Percentiles rank a stretch among this genome's conserved stretches.
Conservation (phyloP, 1,139 yeast species). For the Neolecta irregularis region DNA sequence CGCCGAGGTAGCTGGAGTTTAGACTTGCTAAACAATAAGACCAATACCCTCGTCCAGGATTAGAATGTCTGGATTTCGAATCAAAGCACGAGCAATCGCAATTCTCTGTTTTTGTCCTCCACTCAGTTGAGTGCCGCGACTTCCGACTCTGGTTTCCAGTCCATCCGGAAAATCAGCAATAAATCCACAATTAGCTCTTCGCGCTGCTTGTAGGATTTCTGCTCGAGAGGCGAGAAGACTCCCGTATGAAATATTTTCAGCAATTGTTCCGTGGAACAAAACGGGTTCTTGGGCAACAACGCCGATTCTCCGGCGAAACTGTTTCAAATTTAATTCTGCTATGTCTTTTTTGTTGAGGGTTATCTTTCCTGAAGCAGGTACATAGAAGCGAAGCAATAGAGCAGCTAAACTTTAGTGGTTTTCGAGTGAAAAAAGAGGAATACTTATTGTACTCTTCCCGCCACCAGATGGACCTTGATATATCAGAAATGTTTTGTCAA, state of each 20-base stretch:
- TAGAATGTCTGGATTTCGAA: slow-evolving; percentile 54
- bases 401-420: slow-evolving; percentile 32
- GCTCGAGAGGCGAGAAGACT: slow-evolving; percentile 40
- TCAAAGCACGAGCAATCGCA: slow-evolving; percentile 68
- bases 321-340: slow-evolving; percentile 51
- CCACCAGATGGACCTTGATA: not conserved
- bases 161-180: slow-evolving; percentile 48
- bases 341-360: slow-evolving; percentile 57
- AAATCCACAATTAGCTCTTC: slow-evolving; percentile 67
- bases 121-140: slow-evolving; percentile 66
- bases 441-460: slow-evolving; percentile 3
- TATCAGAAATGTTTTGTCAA: slow-evolving; percentile 79
- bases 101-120: slow-evolving; percentile 81
- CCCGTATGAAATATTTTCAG: slow-evolving; percentile 76
- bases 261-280: slow-evolving; percentile 76
- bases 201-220: slow-evolving; percentile 56
- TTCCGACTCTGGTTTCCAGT: slow-evolving; percentile 70
- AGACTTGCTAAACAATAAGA: slow-evolving; percentile 47
- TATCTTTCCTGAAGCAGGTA: slow-evolving; percentile 53
- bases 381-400: slow-evolving; percentile 62
- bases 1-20: slow-evolving; percentile 22
- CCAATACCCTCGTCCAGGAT: slow-evolving; percentile 43
- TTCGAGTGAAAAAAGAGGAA: not conserved
- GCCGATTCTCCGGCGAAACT: slow-evolving; percentile 58
- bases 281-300: slow-evolving; percentile 91